Conservation (phyloP, 257 asterid species). For the Asclepias syriaca region DNA sequence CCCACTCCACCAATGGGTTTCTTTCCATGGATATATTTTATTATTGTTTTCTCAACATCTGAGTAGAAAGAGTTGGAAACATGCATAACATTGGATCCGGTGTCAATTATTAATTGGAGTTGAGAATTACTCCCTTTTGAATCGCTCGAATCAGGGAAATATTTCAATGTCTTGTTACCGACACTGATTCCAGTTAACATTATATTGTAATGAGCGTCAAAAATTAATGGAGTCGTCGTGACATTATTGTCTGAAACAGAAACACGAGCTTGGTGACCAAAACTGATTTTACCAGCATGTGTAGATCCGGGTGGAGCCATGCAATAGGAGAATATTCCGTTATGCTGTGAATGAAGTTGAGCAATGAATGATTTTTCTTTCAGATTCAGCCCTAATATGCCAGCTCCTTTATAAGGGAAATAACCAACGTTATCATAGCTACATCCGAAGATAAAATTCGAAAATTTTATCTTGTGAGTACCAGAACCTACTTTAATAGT, state of each 20-base stretch:
- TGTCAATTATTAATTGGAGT: not conserved
- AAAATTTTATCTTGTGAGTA: no score
- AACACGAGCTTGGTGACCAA: constrained; percentile 23
- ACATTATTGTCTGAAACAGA: not conserved
- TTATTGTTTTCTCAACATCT: no score
- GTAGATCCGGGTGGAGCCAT: constrained; percentile 15
- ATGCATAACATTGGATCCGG: not conserved
- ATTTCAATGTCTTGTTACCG: not conserved
- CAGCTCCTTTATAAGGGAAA: not conserved
- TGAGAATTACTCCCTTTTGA: no score
- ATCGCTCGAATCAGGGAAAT: no score
- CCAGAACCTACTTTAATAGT: no score
- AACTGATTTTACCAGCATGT: constrained; percentile 25
- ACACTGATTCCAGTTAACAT: not conserved
- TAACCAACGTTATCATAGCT: not conserved
- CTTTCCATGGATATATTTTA: no score
- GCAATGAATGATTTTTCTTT: constrained; percentile 24
- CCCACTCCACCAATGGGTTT: no score
- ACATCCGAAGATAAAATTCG: no score
- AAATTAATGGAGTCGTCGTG: constrained; percentile 22
- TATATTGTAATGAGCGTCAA: not conserved
- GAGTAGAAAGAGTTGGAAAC: not conserved
- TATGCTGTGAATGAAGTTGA: constrained; percentile 15
- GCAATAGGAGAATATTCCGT: constrained; percentile 32
- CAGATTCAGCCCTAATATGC: constrained; percentile 32